Evolutionary conservation across 192 early-diverging fungal species (phyloP), one percentile per base, ranked within the genome.

Genomic region (Spinellus fusiger): DNA sequence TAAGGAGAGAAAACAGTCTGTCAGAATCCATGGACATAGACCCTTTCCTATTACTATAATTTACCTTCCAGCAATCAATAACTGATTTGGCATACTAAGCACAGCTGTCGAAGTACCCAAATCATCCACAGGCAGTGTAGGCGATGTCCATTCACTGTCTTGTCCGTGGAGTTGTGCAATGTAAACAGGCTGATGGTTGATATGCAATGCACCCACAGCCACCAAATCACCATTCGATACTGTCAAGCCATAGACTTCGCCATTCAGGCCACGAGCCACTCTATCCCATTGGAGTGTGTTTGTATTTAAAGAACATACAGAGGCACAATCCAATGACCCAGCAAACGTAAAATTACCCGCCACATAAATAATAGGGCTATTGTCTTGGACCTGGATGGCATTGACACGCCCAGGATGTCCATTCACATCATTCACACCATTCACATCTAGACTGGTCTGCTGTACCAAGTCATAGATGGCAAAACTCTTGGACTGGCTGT

Each of bases 311-410:
- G 40, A 44, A 54, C 72, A 74, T 20, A 74, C 65, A 1, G 49
- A 35, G 22, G 32, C 46, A 28, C 73, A 70, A 13, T 52, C 37
- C n/a, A 71, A 33, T 8, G 44, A 64, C 1, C 77, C 75, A 46
- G 77, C 76, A 50, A 78, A 82, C 31, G 71, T 64, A 61, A 85
- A 85, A 7, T 71, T 71, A 3, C 81, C 83, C 18, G 70, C 83
- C 8, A 81, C 81, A 49, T 77, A 29, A 6, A 83, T 53, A 2
- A 26, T 65, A 34, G 69, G 64, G 10, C 63, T 64, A 32, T 55
- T 59, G 13, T 37, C 6, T 3, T 40, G 46, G 28, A 27, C 5
- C 4, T 32, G 54, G 23, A 65, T 62, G 29, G 49, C 25, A 54
- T 66, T 74, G 1, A 74, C 63, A 15, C 20, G 23, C 7, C 40